Base-by-base conservation (phyloP, 108 stramenopile species). In the Cyclotella distinguenda region DNA sequence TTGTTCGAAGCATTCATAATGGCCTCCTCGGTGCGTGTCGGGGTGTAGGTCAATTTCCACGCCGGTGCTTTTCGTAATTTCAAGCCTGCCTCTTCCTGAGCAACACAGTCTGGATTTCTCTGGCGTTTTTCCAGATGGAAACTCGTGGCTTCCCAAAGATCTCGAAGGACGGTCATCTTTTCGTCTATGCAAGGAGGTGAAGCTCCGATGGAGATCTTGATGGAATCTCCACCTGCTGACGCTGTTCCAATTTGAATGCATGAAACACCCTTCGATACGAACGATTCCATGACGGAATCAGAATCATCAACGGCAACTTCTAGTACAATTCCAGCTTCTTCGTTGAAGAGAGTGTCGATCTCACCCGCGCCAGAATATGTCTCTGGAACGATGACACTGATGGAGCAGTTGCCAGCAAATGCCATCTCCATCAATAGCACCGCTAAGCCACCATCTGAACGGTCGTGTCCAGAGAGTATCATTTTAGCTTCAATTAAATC, bases 91-190 rank as follows among this genome's bases (percentile, higher is more conserved):
- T 94, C 83, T 82, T 99, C 99, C 67, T 89, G 81, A 19, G 72
- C 82, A 34, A 98, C 97, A 78, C 97, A 98, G 9, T 76, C 81
- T 4, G 92, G 97, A 78, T 98, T 90, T 59, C 96, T 60, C 72
- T 99, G 99, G 23, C 89, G 87, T 60, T 88, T 81, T 62, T 99
- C 99, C 22, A 99, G 84, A 60, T 83, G 79, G 75, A 98, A 97
- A 44, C 94, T 91, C n/a, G 99, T 99, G 6, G 91, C 91, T 68
- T 99, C 99, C 97, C 97, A 99, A n/a, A 92, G 80, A 70, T 93
- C 94, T 38, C 97, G 87, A 28, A 97, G 83, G n/a, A 65, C 78
- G 23, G 91, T 87, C 86, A 88, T 93, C 75, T 93, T 93, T 7
- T 84, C 87, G 23, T 90, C 84, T 31, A 93, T 70, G 48, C 86